Conservation (phyloP, 1,139 yeast species). For the Nadsonia starkeyi-henricii region DNA sequence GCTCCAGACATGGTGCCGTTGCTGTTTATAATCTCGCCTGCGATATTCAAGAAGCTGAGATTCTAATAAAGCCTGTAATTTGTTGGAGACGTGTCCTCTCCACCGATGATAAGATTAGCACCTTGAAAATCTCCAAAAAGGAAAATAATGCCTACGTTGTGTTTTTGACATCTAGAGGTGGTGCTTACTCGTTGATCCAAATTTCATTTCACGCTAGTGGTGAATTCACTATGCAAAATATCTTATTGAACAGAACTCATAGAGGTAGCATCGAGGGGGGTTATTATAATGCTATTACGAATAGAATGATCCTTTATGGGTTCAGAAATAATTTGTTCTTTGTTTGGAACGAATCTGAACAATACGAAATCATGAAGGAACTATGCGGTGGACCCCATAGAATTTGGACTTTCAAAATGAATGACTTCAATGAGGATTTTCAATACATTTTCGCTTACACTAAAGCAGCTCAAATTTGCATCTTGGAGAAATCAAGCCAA, state of each 20-base stretch:
- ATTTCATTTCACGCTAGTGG: slow-evolving; percentile 2
- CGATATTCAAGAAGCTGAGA: slow-evolving; percentile 10
- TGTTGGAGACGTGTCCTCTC: slow-evolving; percentile 41
- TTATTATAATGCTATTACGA: slow-evolving; percentile 33
- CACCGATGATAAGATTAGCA: slow-evolving; percentile 61
- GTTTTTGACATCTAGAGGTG: slow-evolving; percentile 19
- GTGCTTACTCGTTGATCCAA: slow-evolving; percentile 14
- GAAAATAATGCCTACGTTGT: slow-evolving; percentile 9
- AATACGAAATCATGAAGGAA: slow-evolving; percentile 53
- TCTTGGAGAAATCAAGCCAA: slow-evolving; percentile 4
- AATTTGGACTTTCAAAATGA: slow-evolving; percentile 45
- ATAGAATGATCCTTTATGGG: slow-evolving; percentile 50
- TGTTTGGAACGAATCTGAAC: slow-evolving; percentile 70
- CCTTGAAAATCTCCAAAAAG: slow-evolving; percentile 23
- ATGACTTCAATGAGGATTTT: slow-evolving; percentile 10
- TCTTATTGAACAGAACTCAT: slow-evolving; percentile 50
- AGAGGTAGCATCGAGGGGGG: slow-evolving; percentile 71
- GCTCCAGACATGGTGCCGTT: slow-evolving; percentile 59
- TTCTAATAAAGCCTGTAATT: slow-evolving; percentile 17
- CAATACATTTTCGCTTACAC: slow-evolving; percentile 35
- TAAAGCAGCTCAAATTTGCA: slow-evolving; percentile 28
- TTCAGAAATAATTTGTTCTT: slow-evolving; percentile 70
- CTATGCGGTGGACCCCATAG: slow-evolving; percentile 91
- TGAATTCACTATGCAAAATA: slow-evolving; percentile 20
- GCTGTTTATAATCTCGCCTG: slow-evolving; percentile 35